Evolutionary conservation across 2,329 filamentous ascomycete genomes (phyloP).

Genomic region (Colletotrichum orbiculare): DNA sequence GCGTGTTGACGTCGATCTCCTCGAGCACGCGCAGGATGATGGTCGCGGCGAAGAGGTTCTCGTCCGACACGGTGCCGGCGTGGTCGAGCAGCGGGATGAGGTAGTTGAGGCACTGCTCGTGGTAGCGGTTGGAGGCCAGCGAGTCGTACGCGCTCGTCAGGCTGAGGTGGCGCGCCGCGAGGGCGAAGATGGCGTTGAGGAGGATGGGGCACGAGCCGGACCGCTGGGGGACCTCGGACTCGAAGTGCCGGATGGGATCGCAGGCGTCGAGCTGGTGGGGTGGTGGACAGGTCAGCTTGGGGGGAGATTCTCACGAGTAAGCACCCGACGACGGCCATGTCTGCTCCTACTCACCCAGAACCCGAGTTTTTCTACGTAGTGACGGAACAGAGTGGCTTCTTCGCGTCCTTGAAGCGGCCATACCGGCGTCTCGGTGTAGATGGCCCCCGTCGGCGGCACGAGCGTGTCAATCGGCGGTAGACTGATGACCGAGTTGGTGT

Average conservation of each 20-base stretch:
- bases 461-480: constrained; percentile 25
- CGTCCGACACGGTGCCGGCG: constrained; percentile 53
- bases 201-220: constrained; percentile 62
- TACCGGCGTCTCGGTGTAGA: constrained; percentile 35
- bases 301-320: neutral
- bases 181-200: constrained; percentile 67
- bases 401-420: constrained; percentile 46
- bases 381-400: constrained; percentile 48
- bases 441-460: constrained; percentile 37
- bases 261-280: constrained; percentile 53
- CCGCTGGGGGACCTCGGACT: constrained; percentile 62
- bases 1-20: constrained; percentile 58
- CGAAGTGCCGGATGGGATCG: constrained; percentile 59
- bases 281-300: constrained; percentile 8
- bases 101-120: constrained; percentile 62
- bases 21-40: constrained; percentile 68
- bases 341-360: constrained; percentile 45
- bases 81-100: constrained; percentile 59
- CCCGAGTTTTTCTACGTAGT: constrained; percentile 49
- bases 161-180: constrained; percentile 65
- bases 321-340: neutral
- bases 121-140: constrained; percentile 63
- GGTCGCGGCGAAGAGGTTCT: constrained; percentile 65
- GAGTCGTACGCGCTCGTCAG: constrained; percentile 59
- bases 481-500: constrained; percentile 16